Evolutionary conservation across 2,329 filamentous ascomycete genomes (phyloP).

Genomic region (Chrysosporium queenslandicum): DNA sequence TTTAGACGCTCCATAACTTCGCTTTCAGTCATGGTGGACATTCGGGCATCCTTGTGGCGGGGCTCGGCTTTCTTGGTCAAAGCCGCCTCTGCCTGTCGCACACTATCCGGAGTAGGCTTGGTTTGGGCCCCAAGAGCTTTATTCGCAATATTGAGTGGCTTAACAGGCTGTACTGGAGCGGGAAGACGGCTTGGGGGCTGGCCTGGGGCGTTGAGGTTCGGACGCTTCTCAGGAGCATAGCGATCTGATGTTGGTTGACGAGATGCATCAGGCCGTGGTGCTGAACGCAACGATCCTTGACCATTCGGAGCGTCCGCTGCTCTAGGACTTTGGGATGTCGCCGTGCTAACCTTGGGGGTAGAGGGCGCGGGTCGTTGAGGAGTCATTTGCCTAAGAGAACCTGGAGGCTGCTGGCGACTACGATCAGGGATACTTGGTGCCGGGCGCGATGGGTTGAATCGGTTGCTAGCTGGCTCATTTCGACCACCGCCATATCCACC

Average conservation of each 20-base stretch:
- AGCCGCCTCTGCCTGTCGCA: conserved; percentile 83
- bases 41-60: conserved; percentile 84
- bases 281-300: conserved; percentile 29
- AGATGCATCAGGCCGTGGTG: conserved; percentile 26
- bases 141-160: conserved; percentile 66
- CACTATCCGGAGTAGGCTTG: conserved; percentile 47
- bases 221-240: conserved; percentile 18
- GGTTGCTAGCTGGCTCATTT: conserved; percentile 42
- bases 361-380: conserved; percentile 78
- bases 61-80: conserved; percentile 73
- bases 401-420: conserved; percentile 40
- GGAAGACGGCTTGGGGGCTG: conserved; percentile 49
- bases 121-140: conserved; percentile 45
- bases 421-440: conserved; percentile 66
- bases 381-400: conserved; percentile 45
- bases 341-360: conserved; percentile 40
- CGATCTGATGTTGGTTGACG: conserved; percentile 20
- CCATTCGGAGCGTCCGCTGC: conserved; percentile 23
- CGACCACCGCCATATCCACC: conserved; percentile 55
- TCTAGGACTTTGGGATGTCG: conserved; percentile 19
- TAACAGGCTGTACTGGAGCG: conserved; percentile 51
- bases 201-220: conserved; percentile 40
- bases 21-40: conserved; percentile 95
- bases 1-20: conserved; percentile 96
- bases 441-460: conserved; percentile 77